phyloP scores from a whole-genome alignment of 2,329 filamentous ascomycete species.

The Raffaelea deltoideospora region DNA sequence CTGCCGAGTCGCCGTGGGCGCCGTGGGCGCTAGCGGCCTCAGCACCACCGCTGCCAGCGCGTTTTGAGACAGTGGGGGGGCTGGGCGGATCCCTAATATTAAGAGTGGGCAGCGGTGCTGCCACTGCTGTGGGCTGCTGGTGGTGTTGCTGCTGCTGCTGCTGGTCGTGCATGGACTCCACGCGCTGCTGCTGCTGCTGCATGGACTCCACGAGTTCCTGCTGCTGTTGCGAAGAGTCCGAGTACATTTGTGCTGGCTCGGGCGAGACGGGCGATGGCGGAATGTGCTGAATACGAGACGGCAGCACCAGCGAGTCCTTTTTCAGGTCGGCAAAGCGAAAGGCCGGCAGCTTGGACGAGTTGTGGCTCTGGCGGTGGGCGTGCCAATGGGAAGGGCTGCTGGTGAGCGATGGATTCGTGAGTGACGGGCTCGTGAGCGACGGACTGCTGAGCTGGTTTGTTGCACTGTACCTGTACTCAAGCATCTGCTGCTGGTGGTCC shows the following conservation, averaged over 20 bases:
- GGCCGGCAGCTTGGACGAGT: constrained; percentile 38
- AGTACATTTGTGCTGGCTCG: constrained; percentile 7
- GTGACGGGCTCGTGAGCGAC: too few species aligned
- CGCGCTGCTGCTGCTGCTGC: not conserved
- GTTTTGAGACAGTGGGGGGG: too few species aligned
- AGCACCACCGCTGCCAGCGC: too few species aligned
- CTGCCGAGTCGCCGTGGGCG: too few species aligned
- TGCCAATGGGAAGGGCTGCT: constrained; percentile 23
- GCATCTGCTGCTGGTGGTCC: not conserved
- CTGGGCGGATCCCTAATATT: too few species aligned
- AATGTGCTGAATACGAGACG: constrained; percentile 20
- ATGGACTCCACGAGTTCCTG: not conserved
- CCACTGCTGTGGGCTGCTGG: too few species aligned
- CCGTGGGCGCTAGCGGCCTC: too few species aligned
- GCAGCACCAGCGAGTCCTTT: constrained; percentile 18
- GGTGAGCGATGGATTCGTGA: too few species aligned
- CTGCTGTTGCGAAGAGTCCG: constrained; percentile 9
- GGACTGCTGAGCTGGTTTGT: too few species aligned
- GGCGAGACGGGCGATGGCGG: constrained; percentile 26
- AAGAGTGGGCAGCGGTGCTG: too few species aligned
- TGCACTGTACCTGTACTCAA: too few species aligned
- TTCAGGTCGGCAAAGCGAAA: constrained; percentile 37
- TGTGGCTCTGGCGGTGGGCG: constrained; percentile 36
- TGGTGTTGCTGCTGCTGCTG: not conserved
- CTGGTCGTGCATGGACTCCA: not conserved